Evolutionary conservation across 2,329 filamentous ascomycete species (phyloP).

Genomic region (Simplicillium sp.): DNA sequence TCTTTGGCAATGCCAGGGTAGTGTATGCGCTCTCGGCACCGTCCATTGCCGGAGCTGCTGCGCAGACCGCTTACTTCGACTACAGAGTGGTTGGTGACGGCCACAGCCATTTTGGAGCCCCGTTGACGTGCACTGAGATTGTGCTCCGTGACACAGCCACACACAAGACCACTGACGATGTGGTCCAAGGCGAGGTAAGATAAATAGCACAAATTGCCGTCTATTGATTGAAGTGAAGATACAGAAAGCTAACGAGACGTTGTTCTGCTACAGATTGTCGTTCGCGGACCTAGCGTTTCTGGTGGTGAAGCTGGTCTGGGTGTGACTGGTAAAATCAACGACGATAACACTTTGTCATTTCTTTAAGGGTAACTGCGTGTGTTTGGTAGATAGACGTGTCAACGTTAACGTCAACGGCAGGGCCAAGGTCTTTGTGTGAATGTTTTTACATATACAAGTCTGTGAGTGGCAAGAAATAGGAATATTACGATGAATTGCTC

Average conservation of each 20-base stretch:
- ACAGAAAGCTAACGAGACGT: not conserved
- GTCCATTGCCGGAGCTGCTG: slow-evolving; percentile 79
- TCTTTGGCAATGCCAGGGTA: slow-evolving; percentile 71
- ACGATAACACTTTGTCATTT: slow-evolving; percentile 65
- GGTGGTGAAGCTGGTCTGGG: slow-evolving; percentile 56
- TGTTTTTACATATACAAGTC: not conserved
- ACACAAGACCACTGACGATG: slow-evolving; percentile 54
- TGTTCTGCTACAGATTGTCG: slow-evolving; percentile 47
- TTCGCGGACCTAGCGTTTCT: slow-evolving; percentile 64
- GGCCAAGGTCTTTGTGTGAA: too few species aligned
- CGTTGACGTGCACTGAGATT: slow-evolving; percentile 71
- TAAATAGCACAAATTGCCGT: too few species aligned
- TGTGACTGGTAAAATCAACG: slow-evolving; percentile 53
- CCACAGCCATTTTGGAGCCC: slow-evolving; percentile 66
- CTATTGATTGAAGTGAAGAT: too few species aligned
- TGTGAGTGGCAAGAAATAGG: not conserved
- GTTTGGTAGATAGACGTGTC: too few species aligned
- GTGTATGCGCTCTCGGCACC: slow-evolving; percentile 78
- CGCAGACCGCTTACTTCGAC: slow-evolving; percentile 81
- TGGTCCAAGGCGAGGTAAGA: slow-evolving; percentile 54
- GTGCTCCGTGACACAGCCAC: slow-evolving; percentile 54
- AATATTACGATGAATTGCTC: not conserved
- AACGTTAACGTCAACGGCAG: too few species aligned
- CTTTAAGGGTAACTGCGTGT: too few species aligned
- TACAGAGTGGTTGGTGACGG: slow-evolving; percentile 50